phyloP scores from a whole-genome alignment of 306 rosid species.

The Vigna mungo region DNA sequence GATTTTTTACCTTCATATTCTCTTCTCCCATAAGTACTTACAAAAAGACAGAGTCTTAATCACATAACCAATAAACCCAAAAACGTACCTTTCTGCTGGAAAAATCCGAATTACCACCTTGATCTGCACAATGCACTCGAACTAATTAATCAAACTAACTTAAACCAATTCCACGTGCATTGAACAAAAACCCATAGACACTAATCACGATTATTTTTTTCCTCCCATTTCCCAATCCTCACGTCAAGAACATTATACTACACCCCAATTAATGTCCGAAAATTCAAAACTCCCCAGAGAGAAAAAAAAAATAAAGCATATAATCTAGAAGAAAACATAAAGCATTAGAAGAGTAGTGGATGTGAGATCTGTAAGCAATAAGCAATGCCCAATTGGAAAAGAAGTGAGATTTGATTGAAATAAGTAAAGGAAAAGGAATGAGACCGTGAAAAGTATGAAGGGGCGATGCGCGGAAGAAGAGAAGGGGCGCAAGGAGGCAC shows the following conservation, averaged over 20 bases:
- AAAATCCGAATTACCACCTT: constrained; percentile 46
- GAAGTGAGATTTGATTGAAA: background rate
- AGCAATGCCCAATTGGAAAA: background rate
- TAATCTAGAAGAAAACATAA: background rate
- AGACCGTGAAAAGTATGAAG: constrained; percentile 64
- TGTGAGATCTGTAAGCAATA: background rate
- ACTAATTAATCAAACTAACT: constrained; percentile 29
- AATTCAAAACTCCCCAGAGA: background rate
- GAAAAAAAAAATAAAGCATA: background rate
- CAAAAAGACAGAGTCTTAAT: background rate
- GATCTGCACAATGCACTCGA: constrained; percentile 64
- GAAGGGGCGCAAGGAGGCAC: constrained; percentile 62
- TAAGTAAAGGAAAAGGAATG: constrained; percentile 18
- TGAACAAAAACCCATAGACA: constrained; percentile 22
- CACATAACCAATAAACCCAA: constrained; percentile 23
- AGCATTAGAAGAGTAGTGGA: too few species aligned
- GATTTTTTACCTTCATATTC: background rate
- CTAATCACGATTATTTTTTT: background rate
- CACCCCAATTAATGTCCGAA: background rate
- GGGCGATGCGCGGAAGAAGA: constrained; percentile 72
- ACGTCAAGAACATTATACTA: background rate
- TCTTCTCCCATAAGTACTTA: background rate
- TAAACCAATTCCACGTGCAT: background rate
- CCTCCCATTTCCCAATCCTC: background rate
- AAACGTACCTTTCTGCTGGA: constrained; percentile 59